Evolutionary conservation across 1,284 basidiomycete species (phyloP).

Genomic region (Inonotus obliquus): DNA sequence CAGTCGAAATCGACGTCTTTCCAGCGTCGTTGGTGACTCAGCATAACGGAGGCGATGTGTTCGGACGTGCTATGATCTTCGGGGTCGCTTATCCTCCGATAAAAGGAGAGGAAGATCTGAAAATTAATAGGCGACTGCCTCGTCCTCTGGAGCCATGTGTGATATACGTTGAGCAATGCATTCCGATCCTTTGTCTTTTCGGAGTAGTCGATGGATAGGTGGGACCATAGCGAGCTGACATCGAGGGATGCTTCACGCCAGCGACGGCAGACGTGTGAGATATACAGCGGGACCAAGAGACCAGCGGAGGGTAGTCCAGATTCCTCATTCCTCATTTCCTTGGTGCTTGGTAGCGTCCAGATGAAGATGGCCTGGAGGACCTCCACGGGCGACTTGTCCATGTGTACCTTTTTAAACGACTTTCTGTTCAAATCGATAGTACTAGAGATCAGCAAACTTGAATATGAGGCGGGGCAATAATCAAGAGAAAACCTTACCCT

Average conservation of each 20-base stretch:
- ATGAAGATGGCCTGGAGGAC: background rate
- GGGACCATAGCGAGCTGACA: background rate
- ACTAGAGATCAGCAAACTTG: no score
- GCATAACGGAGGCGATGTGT: background rate
- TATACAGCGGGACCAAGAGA: background rate
- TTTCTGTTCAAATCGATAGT: no score
- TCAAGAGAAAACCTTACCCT: no score
- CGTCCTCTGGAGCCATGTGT: background rate
- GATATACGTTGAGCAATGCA: background rate
- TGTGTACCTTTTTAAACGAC: background rate
- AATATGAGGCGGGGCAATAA: no score
- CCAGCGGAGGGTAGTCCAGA: background rate
- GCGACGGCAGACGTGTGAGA: background rate
- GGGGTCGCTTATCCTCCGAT: background rate
- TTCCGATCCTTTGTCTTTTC: background rate
- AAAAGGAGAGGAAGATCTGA: background rate
- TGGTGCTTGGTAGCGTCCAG: background rate
- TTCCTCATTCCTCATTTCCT: background rate
- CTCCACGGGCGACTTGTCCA: background rate
- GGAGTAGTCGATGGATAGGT: background rate
- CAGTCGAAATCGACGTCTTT: background rate
- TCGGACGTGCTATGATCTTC: background rate
- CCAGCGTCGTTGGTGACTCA: background rate
- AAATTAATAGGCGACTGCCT: background rate
- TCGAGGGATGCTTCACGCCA: background rate